Evolutionary conservation across 768 basidiomycete species (phyloP).

Genomic region (Mycena albidolilacea): DNA sequence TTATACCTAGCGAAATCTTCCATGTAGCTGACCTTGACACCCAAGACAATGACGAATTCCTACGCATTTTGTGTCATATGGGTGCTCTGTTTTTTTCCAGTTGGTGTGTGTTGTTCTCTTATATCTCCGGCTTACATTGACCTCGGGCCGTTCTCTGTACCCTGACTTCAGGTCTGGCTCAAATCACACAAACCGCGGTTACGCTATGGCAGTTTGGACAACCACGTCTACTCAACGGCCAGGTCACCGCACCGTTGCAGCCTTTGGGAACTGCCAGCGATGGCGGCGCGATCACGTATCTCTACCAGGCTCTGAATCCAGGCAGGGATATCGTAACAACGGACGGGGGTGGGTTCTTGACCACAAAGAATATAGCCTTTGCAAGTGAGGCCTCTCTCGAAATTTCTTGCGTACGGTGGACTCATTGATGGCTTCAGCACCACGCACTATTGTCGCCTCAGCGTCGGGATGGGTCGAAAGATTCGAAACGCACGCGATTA

Average conservation of each 20-base stretch:
- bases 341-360: neutral
- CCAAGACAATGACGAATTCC: neutral
- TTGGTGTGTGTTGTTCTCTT: neutral
- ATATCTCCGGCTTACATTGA: too few species aligned
- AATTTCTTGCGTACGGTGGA: neutral
- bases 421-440: neutral
- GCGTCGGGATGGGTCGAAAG: conserved; percentile 13
- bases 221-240: neutral
- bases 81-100: neutral
- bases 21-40: too few species aligned
- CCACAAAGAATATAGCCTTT: neutral
- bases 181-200: neutral
- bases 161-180: neutral
- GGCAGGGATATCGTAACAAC: neutral
- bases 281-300: conserved; percentile 15
- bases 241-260: neutral
- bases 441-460: conserved; percentile 13
- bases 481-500: neutral
- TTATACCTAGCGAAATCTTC: too few species aligned
- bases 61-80: neutral
- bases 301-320: conserved; percentile 13
- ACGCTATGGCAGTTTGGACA: neutral
- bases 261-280: neutral
- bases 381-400: neutral
- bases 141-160: too few species aligned